phyloP scores from a whole-genome alignment of 140 eudicot genomes.

The Oenanthe javanica region DNA sequence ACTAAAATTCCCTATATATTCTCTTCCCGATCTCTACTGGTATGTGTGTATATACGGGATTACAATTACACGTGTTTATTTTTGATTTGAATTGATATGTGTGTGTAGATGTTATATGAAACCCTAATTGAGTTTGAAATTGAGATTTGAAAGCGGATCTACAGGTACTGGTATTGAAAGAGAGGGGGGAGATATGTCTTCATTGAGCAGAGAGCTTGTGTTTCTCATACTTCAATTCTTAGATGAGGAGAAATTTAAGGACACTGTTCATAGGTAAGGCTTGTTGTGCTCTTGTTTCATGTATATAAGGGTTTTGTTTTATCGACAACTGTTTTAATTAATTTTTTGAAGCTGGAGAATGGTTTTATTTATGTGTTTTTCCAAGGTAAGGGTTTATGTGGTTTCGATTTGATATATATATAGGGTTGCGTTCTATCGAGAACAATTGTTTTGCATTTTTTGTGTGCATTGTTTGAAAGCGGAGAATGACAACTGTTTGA shows the following conservation, averaged over 20 bases:
- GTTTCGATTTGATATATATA: no score
- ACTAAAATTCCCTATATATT: background rate
- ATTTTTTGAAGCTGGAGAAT: no score
- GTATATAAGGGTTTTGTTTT: background rate
- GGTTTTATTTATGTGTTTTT: no score
- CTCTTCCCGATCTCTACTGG: background rate
- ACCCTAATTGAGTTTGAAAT: no score
- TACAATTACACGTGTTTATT: background rate
- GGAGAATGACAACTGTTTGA: background rate
- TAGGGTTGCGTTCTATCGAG: no score
- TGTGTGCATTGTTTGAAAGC: background rate
- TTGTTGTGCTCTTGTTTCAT: background rate
- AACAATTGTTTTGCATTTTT: background rate
- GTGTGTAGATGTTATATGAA: background rate
- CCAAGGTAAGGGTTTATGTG: no score
- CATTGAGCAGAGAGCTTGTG: constrained; percentile 14
- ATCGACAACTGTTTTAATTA: background rate
- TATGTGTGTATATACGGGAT: background rate
- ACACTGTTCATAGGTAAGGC: background rate
- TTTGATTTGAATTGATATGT: background rate
- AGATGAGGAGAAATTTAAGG: constrained; percentile 17
- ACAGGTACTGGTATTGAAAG: background rate
- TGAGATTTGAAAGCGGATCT: background rate
- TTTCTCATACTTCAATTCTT: constrained; percentile 14
- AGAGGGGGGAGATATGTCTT: constrained; percentile 5